Percentiles rank a stretch among this genome's conserved stretches.
Conservation (phyloP, 1,284 basidiomycete genomes). For the Trichosporon sp. region DNA sequence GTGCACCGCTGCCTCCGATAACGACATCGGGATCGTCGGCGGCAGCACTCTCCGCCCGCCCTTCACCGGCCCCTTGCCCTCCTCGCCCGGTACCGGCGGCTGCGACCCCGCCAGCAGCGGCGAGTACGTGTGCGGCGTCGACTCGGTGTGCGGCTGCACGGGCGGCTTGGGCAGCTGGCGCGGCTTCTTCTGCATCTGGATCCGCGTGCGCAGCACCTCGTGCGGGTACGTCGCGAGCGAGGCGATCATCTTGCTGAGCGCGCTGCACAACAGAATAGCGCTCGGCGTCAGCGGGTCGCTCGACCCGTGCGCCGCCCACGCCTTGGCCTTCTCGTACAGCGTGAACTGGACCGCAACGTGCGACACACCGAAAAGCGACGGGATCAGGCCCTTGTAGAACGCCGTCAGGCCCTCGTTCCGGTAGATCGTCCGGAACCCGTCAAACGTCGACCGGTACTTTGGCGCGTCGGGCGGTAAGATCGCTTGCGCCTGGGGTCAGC, state of each 20-base stretch:
- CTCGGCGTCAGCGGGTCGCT: constrained; percentile 57
- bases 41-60: not conserved
- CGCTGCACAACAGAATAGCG: constrained; percentile 79
- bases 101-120: constrained; percentile 30
- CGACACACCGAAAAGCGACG: constrained; percentile 79
- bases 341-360: constrained; percentile 96
- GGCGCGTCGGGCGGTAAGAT: constrained; percentile 65
- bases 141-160: not conserved
- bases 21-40: not conserved
- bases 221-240: constrained; percentile 92
- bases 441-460: constrained; percentile 77
- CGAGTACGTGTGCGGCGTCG: constrained; percentile 19
- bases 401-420: constrained; percentile 73
- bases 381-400: constrained; percentile 86
- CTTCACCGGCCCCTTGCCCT: not conserved
- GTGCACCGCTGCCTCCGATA: not conserved
- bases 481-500: constrained; percentile 41
- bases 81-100: constrained; percentile 18
- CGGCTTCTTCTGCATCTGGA: constrained; percentile 60
- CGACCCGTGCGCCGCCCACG: constrained; percentile 53
- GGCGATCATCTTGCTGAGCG: constrained; percentile 86
- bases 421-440: constrained; percentile 81
- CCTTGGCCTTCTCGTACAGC: constrained; percentile 85
- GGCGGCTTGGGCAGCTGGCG: not conserved
- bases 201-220: constrained; percentile 85